phyloP scores from a whole-genome alignment of 805 yeast genomes.

The Suhomyces xylopsoci region DNA sequence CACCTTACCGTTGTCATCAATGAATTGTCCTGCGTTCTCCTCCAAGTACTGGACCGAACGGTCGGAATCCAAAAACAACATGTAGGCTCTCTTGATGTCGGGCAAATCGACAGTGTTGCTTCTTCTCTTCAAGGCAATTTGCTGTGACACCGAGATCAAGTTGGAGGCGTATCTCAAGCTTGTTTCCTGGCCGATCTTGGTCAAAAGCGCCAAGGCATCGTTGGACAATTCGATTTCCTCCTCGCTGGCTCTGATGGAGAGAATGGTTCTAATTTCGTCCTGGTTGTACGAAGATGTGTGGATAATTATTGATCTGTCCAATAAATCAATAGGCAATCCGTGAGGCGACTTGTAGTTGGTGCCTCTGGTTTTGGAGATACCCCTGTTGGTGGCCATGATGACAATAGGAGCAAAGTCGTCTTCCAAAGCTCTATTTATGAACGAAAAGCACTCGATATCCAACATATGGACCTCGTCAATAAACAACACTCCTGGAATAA shows the following conservation, averaged over 20 bases:
- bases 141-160: conserved; percentile 84
- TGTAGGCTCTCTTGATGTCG: conserved; percentile 84
- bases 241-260: conserved; percentile 86
- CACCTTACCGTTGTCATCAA: conserved; percentile 77
- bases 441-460: conserved; percentile 94
- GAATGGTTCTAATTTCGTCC: conserved; percentile 82
- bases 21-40: conserved; percentile 63
- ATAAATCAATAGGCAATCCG: conserved; percentile 92
- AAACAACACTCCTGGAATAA: conserved; percentile 95
- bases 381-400: conserved; percentile 97
- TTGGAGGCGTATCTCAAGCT: conserved; percentile 91
- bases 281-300: conserved; percentile 76
- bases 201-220: conserved; percentile 83
- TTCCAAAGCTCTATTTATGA: conserved; percentile 92
- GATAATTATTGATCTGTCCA: conserved; percentile 90
- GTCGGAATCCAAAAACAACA: conserved; percentile 81
- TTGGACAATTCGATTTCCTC: conserved; percentile 83
- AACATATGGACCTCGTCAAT: conserved; percentile 99
- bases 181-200: conserved; percentile 87
- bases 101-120: conserved; percentile 63
- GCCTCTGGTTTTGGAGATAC: conserved; percentile 90
- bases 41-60: conserved; percentile 86
- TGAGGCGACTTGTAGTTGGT: conserved; percentile 93
- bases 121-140: conserved; percentile 81
- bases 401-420: conserved; percentile 96